These are phyloP conservation scores for Syzygium jambos DNA, from an alignment of 345 rosid species.

Conservation along the genomic window DNA sequence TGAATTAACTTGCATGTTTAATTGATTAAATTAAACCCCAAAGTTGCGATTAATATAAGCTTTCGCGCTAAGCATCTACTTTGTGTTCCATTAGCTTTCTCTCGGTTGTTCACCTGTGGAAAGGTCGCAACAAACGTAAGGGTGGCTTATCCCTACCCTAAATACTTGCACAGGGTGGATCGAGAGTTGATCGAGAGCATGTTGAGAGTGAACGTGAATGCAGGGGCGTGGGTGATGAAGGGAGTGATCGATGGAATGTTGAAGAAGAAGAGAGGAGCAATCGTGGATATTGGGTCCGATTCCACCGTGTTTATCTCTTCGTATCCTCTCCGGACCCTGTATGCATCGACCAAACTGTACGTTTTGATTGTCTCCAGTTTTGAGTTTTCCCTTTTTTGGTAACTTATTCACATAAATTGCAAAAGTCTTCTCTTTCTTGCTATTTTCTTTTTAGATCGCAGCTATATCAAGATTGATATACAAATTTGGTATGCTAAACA, in stretches of 20 bases:
- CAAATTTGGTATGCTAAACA: not conserved
- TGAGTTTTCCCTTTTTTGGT: not conserved
- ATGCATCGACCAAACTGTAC: not conserved
- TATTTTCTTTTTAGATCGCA: not conserved
- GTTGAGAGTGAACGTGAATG: slow-evolving; percentile 30
- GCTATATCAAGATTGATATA: not conserved
- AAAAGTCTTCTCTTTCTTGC: not conserved
- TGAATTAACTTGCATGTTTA: too few relatives aligned
- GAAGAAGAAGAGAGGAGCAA: slow-evolving; percentile 41
- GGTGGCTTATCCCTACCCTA: slow-evolving; percentile 10
- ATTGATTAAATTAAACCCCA: too few relatives aligned
- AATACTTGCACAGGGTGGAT: slow-evolving; percentile 27
- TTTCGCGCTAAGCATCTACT: too few relatives aligned
- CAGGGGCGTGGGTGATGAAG: slow-evolving; percentile 20
- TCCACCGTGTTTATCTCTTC: not conserved
- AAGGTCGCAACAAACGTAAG: too few relatives aligned
- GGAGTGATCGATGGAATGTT: slow-evolving; percentile 26
- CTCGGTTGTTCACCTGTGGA: too few relatives aligned
- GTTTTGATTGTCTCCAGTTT: not conserved
- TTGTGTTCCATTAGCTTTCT: too few relatives aligned
- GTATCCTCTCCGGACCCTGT: not conserved
- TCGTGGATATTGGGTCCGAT: not conserved
- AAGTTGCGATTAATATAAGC: too few relatives aligned
- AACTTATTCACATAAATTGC: too few relatives aligned
- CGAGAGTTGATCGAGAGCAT: slow-evolving; percentile 18